A percentile compares a stretch with the other conserved stretches of the same genome.
phyloP scores from a whole-genome alignment of 2,329 filamentous ascomycete species.

The Ophiostoma triangulosporum region DNA sequence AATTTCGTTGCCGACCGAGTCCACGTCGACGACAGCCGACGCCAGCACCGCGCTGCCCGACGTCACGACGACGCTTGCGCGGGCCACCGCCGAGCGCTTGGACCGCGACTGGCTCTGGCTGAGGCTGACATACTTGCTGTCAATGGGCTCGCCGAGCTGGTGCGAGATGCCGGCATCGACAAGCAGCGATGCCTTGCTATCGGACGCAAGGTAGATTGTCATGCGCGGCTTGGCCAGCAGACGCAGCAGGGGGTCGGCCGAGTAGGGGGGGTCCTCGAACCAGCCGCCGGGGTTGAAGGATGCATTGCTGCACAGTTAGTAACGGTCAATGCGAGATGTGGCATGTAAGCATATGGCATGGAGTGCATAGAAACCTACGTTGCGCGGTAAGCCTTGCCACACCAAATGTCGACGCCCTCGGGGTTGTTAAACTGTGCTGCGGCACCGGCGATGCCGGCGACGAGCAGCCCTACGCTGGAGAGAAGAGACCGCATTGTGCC shows the following conservation, averaged over 20 bases:
- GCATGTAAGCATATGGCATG: too few relatives aligned
- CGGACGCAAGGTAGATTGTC: not conserved
- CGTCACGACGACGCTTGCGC: not conserved
- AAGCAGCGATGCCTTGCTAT: not conserved
- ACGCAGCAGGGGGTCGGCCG: not conserved
- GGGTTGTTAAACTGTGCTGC: not conserved
- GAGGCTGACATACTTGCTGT: not conserved
- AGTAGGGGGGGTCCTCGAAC: not conserved
- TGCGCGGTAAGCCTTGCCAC: not conserved
- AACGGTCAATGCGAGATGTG: too few relatives aligned
- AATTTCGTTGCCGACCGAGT: not conserved
- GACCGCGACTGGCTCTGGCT: not conserved
- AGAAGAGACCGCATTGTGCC: not conserved
- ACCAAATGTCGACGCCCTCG: not conserved
- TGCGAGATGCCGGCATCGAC: not conserved
- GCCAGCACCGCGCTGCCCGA: not conserved
- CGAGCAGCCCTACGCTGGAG: not conserved
- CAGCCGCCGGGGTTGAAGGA: not conserved
- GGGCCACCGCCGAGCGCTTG: not conserved
- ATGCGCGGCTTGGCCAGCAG: not conserved
- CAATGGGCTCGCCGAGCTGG: not conserved
- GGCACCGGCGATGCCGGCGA: not conserved
- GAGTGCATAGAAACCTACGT: too few relatives aligned
- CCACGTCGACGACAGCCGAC: not conserved
- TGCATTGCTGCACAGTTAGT: not conserved